phyloP scores from a whole-genome alignment of 1,139 yeast genomes.

The Yamadazyma diospyri region DNA sequence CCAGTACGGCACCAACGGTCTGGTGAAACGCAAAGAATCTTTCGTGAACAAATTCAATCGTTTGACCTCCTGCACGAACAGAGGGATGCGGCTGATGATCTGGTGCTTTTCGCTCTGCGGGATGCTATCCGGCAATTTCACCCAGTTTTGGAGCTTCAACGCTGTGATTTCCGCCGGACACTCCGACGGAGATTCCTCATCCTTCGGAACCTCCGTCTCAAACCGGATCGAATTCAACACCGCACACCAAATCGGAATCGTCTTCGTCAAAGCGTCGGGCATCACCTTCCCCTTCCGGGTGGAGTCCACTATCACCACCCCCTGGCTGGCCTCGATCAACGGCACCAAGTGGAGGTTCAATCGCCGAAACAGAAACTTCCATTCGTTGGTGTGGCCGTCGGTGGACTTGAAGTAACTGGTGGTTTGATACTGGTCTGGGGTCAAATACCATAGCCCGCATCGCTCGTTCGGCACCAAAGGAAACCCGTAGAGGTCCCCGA shows the following conservation, averaged over 20 bases:
- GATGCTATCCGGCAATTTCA: conserved; percentile 51
- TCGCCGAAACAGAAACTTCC: conserved; percentile 74
- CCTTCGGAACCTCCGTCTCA: conserved; percentile 20
- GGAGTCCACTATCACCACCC: conserved; percentile 72
- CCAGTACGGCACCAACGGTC: conserved; percentile 69
- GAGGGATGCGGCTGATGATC: conserved; percentile 48
- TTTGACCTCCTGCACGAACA: conserved; percentile 45
- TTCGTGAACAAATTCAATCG: conserved; percentile 34
- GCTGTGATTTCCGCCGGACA: not conserved
- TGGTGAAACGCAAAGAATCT: conserved; percentile 29
- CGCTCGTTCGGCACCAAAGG: conserved; percentile 74
- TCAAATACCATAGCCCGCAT: conserved; percentile 85
- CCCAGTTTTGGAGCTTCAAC: conserved; percentile 8
- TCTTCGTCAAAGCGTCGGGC: conserved; percentile 85
- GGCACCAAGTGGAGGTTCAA: conserved; percentile 69
- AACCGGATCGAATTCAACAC: conserved; percentile 58
- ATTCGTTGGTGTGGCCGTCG: conserved; percentile 80
- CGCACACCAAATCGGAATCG: conserved; percentile 90
- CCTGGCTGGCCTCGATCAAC: conserved; percentile 35
- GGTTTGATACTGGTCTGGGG: conserved; percentile 34
- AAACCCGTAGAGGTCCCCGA: conserved; percentile 11
- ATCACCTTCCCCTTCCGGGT: conserved; percentile 79
- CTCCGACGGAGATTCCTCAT: not conserved
- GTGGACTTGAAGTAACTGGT: conserved; percentile 83
- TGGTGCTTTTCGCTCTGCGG: conserved; percentile 55